Base-by-base conservation (phyloP, 2,329 filamentous ascomycete species). In the Penicillium rolfsii region DNA sequence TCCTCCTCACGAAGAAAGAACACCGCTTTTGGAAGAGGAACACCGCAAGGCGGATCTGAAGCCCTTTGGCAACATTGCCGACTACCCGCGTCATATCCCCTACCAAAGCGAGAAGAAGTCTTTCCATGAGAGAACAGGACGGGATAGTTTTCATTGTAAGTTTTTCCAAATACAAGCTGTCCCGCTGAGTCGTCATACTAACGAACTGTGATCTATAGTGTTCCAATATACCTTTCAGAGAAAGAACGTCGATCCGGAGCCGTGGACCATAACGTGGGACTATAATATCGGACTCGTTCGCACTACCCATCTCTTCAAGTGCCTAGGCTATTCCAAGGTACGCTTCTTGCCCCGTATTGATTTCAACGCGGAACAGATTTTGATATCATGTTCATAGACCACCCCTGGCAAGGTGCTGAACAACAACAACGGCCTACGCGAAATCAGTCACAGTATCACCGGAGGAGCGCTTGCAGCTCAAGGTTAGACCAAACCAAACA, bases 51-150 rank as follows among this genome's bases (percentile, higher is more conserved):
- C 90, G 71, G 80, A 85, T 16, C 81, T 97, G 56, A 84, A 82
- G 57, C 90, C 91, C 0, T 79, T 82, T 63, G 91, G 81, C 1
- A 71, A 81, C n/a, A 87, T 88, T 57, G 76, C 70, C n/a, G 78
- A 83, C 4, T 89, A 83, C 62, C 85, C 85, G 66, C 83, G 88
- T 55, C 92, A 94, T 70, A 96, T 97, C 61, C 94, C 94, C 0
- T 98, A 98, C 78, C 93, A 92, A 72, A 97, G 93, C 74, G 91
- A 92, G 67, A 98, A 97, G 82, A 96, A 96, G 76, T 85, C 89
- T 62, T 96, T 97, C 70, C 85, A 88, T 64, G 86, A 89, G 65
- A 96, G 91, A 80, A 98, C 94, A 3, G 91, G 92, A 1, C 83
- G 93, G 57, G 91, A 96, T 68, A 90, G 89, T 63, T 96, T 97